These are phyloP conservation scores for Lactarius sp. DNA, from an alignment of 768 basidiomycete species.

Conservation along the genomic window DNA sequence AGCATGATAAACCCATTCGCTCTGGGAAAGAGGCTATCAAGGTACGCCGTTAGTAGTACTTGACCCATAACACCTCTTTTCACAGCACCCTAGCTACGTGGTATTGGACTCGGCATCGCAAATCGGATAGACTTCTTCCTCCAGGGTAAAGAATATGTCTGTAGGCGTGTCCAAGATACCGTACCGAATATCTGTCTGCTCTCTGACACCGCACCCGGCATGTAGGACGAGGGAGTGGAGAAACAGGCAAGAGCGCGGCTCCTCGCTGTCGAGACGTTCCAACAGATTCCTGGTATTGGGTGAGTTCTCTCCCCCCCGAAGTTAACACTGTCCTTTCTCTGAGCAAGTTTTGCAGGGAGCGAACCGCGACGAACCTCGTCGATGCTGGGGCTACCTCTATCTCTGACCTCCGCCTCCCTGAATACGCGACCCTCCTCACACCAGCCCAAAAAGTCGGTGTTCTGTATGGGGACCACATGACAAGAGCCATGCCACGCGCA, in stretches of 20 bases:
- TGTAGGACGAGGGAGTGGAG: conserved; percentile 23
- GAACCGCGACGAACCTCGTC: conserved; percentile 42
- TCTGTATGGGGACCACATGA: conserved; percentile 40
- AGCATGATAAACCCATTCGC: conserved; percentile 12
- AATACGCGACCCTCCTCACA: conserved; percentile 39
- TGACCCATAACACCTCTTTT: background rate
- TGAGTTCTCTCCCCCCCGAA: conserved; percentile 28
- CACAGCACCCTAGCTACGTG: conserved; percentile 15
- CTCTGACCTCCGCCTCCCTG: conserved; percentile 37
- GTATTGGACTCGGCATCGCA: conserved; percentile 25
- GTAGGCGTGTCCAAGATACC: conserved; percentile 13
- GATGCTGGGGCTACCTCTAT: conserved; percentile 46
- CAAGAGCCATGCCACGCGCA: conserved; percentile 34
- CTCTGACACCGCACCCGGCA: conserved; percentile 6
- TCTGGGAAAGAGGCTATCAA: conserved; percentile 23
- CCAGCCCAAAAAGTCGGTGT: conserved; percentile 36
- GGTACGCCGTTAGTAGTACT: conserved; percentile 4
- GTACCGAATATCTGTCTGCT: background rate
- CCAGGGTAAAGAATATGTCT: conserved; percentile 24
- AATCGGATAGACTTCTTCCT: conserved; percentile 25
- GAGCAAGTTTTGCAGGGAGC: conserved; percentile 15
- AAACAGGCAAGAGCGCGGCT: conserved; percentile 30
- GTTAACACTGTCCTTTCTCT: background rate
- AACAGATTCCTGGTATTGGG: conserved; percentile 46
- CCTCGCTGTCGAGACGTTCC: conserved; percentile 32